Percentiles rank a stretch among this genome's conserved stretches.
phyloP scores from a whole-genome alignment of 345 rosid species.

The Viola odorata region DNA sequence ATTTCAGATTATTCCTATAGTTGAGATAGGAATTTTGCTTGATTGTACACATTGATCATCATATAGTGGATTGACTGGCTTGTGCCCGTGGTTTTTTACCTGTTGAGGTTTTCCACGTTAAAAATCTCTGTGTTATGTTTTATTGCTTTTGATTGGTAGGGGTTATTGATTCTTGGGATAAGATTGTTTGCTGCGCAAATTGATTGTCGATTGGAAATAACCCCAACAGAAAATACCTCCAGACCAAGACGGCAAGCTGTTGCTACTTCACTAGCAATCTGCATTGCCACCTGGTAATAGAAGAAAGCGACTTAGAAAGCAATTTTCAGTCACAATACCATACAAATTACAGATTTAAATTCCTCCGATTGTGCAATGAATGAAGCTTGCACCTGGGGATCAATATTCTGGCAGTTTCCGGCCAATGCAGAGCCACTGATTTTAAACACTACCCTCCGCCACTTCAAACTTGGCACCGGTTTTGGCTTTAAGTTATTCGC shows the following conservation, averaged over 20 bases:
- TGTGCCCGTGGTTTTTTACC: too few relatives aligned
- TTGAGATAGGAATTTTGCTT: too few relatives aligned
- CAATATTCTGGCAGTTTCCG: slow-evolving; percentile 65
- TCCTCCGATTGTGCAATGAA: neutral
- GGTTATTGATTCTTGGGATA: too few relatives aligned
- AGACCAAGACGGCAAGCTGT: slow-evolving; percentile 70
- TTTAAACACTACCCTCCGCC: slow-evolving; percentile 86
- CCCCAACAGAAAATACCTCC: too few relatives aligned
- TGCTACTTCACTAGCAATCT: slow-evolving; percentile 74
- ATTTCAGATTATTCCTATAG: too few relatives aligned
- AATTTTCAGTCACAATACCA: neutral
- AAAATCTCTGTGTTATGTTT: too few relatives aligned
- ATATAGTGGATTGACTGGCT: too few relatives aligned
- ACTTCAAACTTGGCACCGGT: slow-evolving; percentile 49
- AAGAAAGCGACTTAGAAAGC: neutral
- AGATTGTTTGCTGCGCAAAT: too few relatives aligned
- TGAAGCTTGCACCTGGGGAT: slow-evolving; percentile 55
- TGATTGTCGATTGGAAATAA: too few relatives aligned
- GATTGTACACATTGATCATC: too few relatives aligned
- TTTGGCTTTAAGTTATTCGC: slow-evolving; percentile 40
- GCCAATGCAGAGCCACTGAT: slow-evolving; percentile 85
- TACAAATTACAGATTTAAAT: neutral
- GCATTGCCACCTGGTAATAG: slow-evolving; percentile 54
- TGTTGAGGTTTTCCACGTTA: too few relatives aligned
- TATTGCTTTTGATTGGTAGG: too few relatives aligned